Base-by-base conservation (phyloP, 2,329 filamentous ascomycete species). In the Ascochyta rabiei region DNA sequence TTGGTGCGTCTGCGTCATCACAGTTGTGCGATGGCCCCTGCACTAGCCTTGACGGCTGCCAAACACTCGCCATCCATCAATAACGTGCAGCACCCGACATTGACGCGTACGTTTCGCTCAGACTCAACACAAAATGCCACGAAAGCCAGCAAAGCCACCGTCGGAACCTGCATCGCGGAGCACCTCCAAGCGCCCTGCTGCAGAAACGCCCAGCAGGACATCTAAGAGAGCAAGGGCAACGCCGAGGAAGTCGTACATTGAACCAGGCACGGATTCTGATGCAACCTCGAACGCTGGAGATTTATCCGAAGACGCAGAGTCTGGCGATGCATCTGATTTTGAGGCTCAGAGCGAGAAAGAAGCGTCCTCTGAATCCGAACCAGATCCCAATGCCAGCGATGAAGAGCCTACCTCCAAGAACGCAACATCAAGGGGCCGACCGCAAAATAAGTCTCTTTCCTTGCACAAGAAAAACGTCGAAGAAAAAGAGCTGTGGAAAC, bases 401-500 rank as follows among this genome's bases (percentile, higher is more conserved):
- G 64, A 71, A 18, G 67, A 74, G 34, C 51, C 47, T 31, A 59
- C 67, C 48, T 54, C 63, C 21, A 73, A 68, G 57, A 73, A 60
- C 57, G 50, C 21, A 50, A 64, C 53, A 45, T 60, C 56, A 19
- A 62, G 56, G 57, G 64, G 54, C 18, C 60, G 57, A 52, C 38
- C 46, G 44, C 55, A 50, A 56, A 70, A 67, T 10, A 70, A 58
- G 56, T 58, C 44, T 33, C 59, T 65, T 42, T 61, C 62, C 15
- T 47, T 61, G 39, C 68, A 55, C 53, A 68, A 63, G 50, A 68
- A 68, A 48, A 45, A 56, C 28, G 49, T 35, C 3, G 75, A 77
- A 48, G 76, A 77, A 40, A 79, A 80, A 59, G 81, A 84, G 47
- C 69, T 85, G 30, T 86, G 83, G 84, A 79, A 80, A 66, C 75